These are phyloP conservation scores for Smallanthus sonchifolius DNA, from an alignment of 129 eudicot genomes.

Conservation along the genomic window DNA sequence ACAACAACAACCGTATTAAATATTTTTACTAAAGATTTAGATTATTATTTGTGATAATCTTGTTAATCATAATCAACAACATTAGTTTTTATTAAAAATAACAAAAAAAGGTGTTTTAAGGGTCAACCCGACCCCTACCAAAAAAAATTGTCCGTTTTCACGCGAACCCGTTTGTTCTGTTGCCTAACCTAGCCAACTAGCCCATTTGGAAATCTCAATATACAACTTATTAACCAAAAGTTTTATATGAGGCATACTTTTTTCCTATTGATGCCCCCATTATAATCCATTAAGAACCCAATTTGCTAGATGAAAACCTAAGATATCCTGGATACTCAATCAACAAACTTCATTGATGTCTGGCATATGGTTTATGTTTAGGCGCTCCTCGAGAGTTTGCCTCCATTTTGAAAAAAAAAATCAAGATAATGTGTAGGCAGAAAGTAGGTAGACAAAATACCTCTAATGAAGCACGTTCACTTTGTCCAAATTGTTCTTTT, in stretches of 20 bases:
- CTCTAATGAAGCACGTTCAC: conserved; percentile 41
- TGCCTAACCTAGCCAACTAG: no score
- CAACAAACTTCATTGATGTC: background rate
- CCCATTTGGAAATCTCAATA: no score
- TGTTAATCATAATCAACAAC: background rate
- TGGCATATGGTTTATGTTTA: background rate
- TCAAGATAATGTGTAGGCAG: background rate
- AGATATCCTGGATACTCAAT: background rate
- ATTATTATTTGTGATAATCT: background rate
- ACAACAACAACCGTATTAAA: background rate
- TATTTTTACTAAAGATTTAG: background rate
- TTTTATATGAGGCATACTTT: background rate
- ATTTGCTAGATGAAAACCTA: background rate
- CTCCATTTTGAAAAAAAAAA: background rate
- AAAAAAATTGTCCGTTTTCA: background rate
- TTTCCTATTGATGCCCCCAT: conserved; percentile 4
- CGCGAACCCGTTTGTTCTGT: background rate
- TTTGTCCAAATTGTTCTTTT: conserved; percentile 46
- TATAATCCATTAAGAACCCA: background rate
- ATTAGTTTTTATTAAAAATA: background rate
- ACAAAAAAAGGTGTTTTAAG: no score
- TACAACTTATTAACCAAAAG: background rate
- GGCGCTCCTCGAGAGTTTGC: background rate
- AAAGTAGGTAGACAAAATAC: conserved; percentile 24
- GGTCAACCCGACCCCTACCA: background rate